Conservation (phyloP, 169 alveolate genomes). For the Plasmodium coatneyi region DNA sequence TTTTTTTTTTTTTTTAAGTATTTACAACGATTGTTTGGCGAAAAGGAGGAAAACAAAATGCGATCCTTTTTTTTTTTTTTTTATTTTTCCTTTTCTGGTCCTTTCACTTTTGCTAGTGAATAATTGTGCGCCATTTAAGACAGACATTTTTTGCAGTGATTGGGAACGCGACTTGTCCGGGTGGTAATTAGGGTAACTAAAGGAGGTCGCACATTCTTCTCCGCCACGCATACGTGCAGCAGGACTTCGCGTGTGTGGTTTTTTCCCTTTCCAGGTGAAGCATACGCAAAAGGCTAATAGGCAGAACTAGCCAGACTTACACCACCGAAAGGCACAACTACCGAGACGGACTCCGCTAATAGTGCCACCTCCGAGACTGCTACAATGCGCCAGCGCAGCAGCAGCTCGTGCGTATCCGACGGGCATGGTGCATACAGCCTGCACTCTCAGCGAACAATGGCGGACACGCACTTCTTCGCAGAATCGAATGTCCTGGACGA, state of each 20-base stretch:
- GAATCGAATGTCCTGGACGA: constrained; percentile 34
- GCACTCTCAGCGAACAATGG: neutral
- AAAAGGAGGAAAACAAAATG: neutral
- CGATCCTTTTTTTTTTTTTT: neutral
- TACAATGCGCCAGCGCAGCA: constrained; percentile 11
- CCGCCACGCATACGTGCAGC: neutral
- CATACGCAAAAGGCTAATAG: neutral
- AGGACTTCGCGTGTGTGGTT: neutral
- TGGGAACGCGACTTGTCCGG: neutral
- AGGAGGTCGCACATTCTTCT: neutral
- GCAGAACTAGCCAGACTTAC: neutral
- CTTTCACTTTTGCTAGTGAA: neutral
- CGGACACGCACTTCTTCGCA: constrained; percentile 2
- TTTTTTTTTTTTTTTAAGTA: neutral
- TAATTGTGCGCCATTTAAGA: neutral
- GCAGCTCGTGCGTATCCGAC: constrained; percentile 22
- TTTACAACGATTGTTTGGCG: neutral
- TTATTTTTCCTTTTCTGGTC: neutral
- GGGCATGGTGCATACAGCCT: neutral
- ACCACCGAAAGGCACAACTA: neutral
- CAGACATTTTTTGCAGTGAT: neutral
- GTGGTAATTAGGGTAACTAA: neutral
- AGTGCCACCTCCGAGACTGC: too few relatives aligned
- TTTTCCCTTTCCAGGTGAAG: neutral
- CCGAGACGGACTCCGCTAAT: too few relatives aligned